Percentiles rank a stretch among this genome's conserved stretches.
These are phyloP conservation scores for Lavandula angustifolia DNA, from an alignment of 257 asterid genomes.

Conservation along the genomic window DNA sequence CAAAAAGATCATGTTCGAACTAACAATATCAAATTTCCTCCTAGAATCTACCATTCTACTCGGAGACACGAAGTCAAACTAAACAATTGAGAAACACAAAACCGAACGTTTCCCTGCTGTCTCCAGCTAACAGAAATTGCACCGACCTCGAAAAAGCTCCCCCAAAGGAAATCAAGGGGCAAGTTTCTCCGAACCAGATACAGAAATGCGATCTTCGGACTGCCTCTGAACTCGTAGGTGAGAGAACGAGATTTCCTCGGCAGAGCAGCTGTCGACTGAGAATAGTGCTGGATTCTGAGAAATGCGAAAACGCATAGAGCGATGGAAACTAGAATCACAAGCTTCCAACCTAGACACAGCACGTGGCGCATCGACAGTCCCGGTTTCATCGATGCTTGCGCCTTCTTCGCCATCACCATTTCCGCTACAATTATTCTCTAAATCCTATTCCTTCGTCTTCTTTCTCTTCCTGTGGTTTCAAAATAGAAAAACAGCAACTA, in stretches of 20 bases:
- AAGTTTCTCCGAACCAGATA: conserved; percentile 65
- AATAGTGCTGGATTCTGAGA: conserved; percentile 63
- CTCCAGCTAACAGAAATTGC: background rate
- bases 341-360: conserved; percentile 71
- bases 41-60: background rate
- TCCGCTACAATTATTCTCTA: conserved; percentile 20
- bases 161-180: conserved; percentile 97
- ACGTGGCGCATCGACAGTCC: conserved; percentile 50
- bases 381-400: conserved; percentile 44
- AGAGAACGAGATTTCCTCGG: conserved; percentile 45
- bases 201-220: conserved; percentile 79
- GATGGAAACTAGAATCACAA: conserved; percentile 52
- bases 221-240: conserved; percentile 46
- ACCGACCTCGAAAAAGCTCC: conserved; percentile 79
- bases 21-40: background rate
- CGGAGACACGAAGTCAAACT: background rate
- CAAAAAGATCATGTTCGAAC: background rate
- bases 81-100: conserved; percentile 1
- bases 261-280: conserved; percentile 43
- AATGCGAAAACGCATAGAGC: conserved; percentile 58
- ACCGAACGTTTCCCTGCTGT: conserved; percentile 5
- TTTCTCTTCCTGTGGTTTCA: conserved; percentile 43
- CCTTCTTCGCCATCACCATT: conserved; percentile 45
- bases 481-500: background rate
- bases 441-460: conserved; percentile 42